Evolutionary conservation across 345 rosid species (phyloP), one percentile per base, ranked within the genome.

Genomic region (Boechera retrofracta): DNA sequence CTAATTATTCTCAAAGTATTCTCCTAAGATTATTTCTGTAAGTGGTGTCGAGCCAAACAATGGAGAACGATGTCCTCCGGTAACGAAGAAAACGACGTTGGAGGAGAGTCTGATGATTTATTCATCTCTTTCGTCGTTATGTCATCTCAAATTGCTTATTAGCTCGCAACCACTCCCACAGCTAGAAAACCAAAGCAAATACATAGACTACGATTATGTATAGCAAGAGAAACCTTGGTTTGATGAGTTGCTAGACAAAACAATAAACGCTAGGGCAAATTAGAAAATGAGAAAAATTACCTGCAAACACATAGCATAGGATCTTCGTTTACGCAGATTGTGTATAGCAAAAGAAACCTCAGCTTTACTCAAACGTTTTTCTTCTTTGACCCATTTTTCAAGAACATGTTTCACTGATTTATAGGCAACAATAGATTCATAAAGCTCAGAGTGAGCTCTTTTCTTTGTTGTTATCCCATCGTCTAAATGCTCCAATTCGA

Each of bases 121-220:
- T 21, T 21, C 24, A 21, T 21, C 24, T 21, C 24, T 21, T 21
- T 21, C 1, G 24, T 21, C 24, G 24, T 21, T 21, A 21, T 21
- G 1, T 21, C 24, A 21, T 21, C 26, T 88, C 91, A 69, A 85
- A 71, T 72, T 35, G 73, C 10, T 87, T 69, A 47, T 80, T 89
- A 38, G 82, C 81, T 82, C 86, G 86, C 79, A 92, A 64, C 98
- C 98, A 95, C 76, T 95, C 92, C 16, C 87, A 92, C 21, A 92
- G 73, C 99, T 95, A 85, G 45, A 74, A 80, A 82, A 48, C 69
- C 60, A 51, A 69, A 51, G 11, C n/a, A 69, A 38, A 51, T 18
- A 16, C 54, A 47, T 18, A 31, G 31, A 36, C 24, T 21, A 21
- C 24, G 24, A 21, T 21, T 21, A 1, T 21, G 24, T 21, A 21